These are phyloP conservation scores for Ascochyta clinopodiicola DNA, from an alignment of 2,329 filamentous ascomycete genomes.

Conservation along the genomic window DNA sequence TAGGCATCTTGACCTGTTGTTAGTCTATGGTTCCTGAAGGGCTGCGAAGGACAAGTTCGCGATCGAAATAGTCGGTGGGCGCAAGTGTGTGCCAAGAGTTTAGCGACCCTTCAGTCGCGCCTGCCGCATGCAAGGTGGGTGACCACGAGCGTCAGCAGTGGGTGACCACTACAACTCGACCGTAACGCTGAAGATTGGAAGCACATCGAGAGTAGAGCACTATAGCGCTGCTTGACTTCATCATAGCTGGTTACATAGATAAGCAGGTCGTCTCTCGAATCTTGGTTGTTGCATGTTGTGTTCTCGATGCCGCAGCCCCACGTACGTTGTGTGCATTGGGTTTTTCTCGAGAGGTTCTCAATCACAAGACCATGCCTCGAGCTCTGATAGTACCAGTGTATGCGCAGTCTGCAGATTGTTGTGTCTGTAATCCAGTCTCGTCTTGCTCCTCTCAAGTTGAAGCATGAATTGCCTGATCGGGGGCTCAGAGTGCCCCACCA, in stretches of 20 bases:
- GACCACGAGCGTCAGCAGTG: slow-evolving; percentile 22
- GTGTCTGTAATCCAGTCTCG: background rate
- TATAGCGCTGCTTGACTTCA: too few species aligned
- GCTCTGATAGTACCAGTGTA: too few species aligned
- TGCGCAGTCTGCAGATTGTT: too few species aligned
- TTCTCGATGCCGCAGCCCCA: too few species aligned
- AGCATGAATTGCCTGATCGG: slow-evolving; percentile 10
- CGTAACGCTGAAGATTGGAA: too few species aligned
- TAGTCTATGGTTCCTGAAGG: slow-evolving; percentile 34
- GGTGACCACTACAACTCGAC: slow-evolving; percentile 2
- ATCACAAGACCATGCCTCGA: too few species aligned
- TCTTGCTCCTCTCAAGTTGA: background rate
- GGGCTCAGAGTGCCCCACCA: slow-evolving; percentile 30
- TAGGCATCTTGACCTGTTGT: slow-evolving; percentile 53
- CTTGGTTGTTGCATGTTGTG: too few species aligned
- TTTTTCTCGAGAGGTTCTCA: too few species aligned
- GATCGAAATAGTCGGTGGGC: slow-evolving; percentile 21
- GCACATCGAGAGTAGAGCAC: background rate
- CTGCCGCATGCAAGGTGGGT: slow-evolving; percentile 27
- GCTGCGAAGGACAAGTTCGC: slow-evolving; percentile 31
- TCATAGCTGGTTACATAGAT: too few species aligned
- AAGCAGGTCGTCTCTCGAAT: too few species aligned
- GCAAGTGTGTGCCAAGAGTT: slow-evolving; percentile 26
- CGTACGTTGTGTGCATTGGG: too few species aligned
- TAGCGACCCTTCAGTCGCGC: slow-evolving; percentile 20